phyloP scores from a whole-genome alignment of 2,329 filamentous ascomycete genomes.

The Daldinia sp. region DNA sequence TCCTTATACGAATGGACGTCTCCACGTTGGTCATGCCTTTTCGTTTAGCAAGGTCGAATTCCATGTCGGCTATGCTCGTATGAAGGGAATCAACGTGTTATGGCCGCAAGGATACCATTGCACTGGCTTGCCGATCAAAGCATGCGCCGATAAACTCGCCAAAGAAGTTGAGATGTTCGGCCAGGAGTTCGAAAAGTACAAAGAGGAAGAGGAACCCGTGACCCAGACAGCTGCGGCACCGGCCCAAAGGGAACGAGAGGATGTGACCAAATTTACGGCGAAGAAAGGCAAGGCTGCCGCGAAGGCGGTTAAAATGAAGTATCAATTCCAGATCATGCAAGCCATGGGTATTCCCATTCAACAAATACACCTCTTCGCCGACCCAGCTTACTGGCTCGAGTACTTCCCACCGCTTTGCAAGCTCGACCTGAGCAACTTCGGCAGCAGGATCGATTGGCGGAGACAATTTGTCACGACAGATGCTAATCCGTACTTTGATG shows the following conservation, averaged over 20 bases:
- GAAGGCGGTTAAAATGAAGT: slow-evolving; percentile 93
- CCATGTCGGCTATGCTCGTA: slow-evolving; percentile 83
- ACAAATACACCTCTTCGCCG: slow-evolving; percentile 93
- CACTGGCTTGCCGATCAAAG: slow-evolving; percentile 98
- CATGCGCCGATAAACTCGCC: slow-evolving; percentile 93
- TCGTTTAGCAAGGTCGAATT: slow-evolving; percentile 95
- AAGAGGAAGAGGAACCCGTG: slow-evolving; percentile 67
- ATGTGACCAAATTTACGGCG: slow-evolving; percentile 89
- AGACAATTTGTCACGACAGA: slow-evolving; percentile 94
- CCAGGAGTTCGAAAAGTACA: slow-evolving; percentile 83
- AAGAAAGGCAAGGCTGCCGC: slow-evolving; percentile 93
- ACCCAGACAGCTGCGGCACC: slow-evolving; percentile 60
- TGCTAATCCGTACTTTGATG: slow-evolving; percentile 95
- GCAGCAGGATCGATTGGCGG: slow-evolving; percentile 92
- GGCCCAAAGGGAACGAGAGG: slow-evolving; percentile 77
- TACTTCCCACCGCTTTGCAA: slow-evolving; percentile 89
- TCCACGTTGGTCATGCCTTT: slow-evolving; percentile 94
- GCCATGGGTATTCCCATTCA: slow-evolving; percentile 87
- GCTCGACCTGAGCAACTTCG: slow-evolving; percentile 84
- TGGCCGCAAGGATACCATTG: slow-evolving; percentile 96
- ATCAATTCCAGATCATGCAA: slow-evolving; percentile 91
- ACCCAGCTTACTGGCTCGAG: slow-evolving; percentile 91
- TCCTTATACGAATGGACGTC: slow-evolving; percentile 76
- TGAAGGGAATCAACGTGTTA: slow-evolving; percentile 88
- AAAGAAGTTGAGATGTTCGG: slow-evolving; percentile 93